Base-by-base conservation (phyloP, 2,329 filamentous ascomycete genomes). In the Ampelomyces quisqualis region DNA sequence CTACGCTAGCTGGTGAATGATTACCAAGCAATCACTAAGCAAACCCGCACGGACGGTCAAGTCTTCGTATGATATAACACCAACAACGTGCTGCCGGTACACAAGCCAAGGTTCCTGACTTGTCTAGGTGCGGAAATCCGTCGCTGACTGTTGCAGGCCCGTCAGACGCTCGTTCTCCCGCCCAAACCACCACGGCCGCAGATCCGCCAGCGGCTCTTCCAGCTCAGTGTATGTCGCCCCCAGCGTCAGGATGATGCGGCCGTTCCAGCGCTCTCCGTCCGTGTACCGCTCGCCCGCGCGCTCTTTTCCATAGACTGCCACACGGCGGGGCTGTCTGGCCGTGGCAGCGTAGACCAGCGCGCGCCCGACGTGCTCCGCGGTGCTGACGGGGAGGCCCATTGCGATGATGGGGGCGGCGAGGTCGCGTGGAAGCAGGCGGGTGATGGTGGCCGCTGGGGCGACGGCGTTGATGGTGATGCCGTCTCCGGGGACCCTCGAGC, bases 251-350 rank as follows among this genome's bases (percentile, higher is more conserved):
- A 72, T 69, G 3, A 36, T 42, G 7, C 60, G 34, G 8, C 60
- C 60, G 39, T 72, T 70, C 69, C 69, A 72, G 14, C 61, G 38
- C n/a, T n/a, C n/a, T n/a, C n/a, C n/a, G n/a, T n/a, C n/a, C n/a
- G n/a, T n/a, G n/a, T n/a, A n/a, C n/a, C n/a, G n/a, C n/a, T n/a
- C n/a, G 21, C 45, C 50, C 7, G 20, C 13, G 6, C 13, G 18
- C 11, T 72, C 69, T 35, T 61, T 66, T 0, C 69, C 70, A 40
- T 72, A 72, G 0, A 38, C 23, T 29, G 70, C 61, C 4, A 72
- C 70, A 5, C 38, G 40, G 4, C 51, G 36, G 4, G 33, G 8
- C 47, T 73, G 62, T 9, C 13, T 45, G 2, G 69, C 70, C 2
- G 55, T 57, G 2, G 70, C 70, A 3, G 70, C 68, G 42, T 68